Conservation (phyloP, 1,139 yeast species). For the Scheffersomyces stambukii region DNA sequence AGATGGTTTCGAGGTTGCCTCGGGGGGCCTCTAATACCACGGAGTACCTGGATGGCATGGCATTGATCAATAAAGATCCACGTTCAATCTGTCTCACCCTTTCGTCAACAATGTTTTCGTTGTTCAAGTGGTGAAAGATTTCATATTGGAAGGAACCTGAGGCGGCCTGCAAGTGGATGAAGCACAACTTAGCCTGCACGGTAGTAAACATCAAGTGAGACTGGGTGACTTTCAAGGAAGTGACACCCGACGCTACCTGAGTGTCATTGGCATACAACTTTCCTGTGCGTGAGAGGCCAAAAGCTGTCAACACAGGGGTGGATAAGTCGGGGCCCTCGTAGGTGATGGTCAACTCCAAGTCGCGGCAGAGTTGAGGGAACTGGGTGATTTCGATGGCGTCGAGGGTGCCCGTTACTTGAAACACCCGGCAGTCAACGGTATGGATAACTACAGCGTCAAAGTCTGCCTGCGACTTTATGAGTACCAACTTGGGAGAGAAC, state of each 20-base stretch:
- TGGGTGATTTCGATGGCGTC: slow-evolving; percentile 31
- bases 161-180: slow-evolving; percentile 71
- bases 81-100: slow-evolving; percentile 86
- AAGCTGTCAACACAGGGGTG: too few relatives aligned
- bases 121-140: slow-evolving; percentile 15
- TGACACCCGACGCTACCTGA: slow-evolving; percentile 71
- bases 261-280: slow-evolving; percentile 63
- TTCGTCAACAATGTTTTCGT: slow-evolving; percentile 53
- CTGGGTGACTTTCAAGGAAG: slow-evolving; percentile 75
- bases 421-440: slow-evolving; percentile 60
- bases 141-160: slow-evolving; percentile 29
- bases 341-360: slow-evolving; percentile 44
- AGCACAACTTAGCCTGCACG: slow-evolving; percentile 79
- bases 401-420: slow-evolving; percentile 29
- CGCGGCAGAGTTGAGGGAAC: slow-evolving; percentile 70
- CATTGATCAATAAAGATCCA: slow-evolving; percentile 78
- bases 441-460: slow-evolving; percentile 53
- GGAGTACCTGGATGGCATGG: slow-evolving; percentile 78
- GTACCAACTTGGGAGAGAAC: slow-evolving; percentile 46
- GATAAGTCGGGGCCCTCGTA: slow-evolving; percentile 16
- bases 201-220: slow-evolving; percentile 79
- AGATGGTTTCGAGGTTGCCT: slow-evolving; percentile 92
- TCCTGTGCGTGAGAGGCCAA: slow-evolving; percentile 74
- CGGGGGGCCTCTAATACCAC: slow-evolving; percentile 92
- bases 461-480: slow-evolving; percentile 54